These are phyloP conservation scores for Vitis amurensis DNA, from an alignment of 164 flowering plant genomes.

Conservation along the genomic window DNA sequence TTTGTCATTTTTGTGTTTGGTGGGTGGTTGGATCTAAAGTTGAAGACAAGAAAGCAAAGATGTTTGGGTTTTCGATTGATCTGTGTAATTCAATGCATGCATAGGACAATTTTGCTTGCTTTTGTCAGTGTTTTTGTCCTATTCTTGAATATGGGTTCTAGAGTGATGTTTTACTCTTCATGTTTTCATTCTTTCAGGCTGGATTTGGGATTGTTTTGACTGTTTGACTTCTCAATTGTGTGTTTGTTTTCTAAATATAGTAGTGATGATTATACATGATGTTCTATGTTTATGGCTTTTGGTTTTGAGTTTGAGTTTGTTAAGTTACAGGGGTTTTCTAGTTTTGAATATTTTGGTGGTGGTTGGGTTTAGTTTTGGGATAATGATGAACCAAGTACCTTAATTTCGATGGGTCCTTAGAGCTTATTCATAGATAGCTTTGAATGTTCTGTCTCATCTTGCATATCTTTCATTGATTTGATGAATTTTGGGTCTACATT, in stretches of 20 bases:
- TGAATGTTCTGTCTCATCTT: background rate
- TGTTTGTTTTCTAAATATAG: too few species aligned
- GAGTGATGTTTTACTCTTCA: background rate
- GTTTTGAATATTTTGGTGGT: too few species aligned
- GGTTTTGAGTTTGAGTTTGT: too few species aligned
- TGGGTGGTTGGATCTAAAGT: constrained; percentile 9
- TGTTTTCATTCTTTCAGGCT: background rate
- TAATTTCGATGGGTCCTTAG: too few species aligned
- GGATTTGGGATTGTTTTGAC: too few species aligned
- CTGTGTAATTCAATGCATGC: background rate
- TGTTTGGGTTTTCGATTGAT: background rate
- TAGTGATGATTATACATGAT: background rate
- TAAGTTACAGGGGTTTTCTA: too few species aligned
- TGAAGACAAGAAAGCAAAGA: background rate
- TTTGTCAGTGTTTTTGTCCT: background rate
- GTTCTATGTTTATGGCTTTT: background rate
- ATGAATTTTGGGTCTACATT: constrained; percentile 17
- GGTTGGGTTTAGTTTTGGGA: too few species aligned
- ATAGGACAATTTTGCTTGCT: background rate
- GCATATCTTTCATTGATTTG: constrained; percentile 10
- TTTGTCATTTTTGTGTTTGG: background rate
- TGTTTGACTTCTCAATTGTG: background rate
- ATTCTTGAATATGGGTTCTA: background rate
- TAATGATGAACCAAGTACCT: too few species aligned
- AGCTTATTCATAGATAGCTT: background rate